phyloP scores from a whole-genome alignment of 2,329 filamentous ascomycete species.

The Colletotrichum coccodes region DNA sequence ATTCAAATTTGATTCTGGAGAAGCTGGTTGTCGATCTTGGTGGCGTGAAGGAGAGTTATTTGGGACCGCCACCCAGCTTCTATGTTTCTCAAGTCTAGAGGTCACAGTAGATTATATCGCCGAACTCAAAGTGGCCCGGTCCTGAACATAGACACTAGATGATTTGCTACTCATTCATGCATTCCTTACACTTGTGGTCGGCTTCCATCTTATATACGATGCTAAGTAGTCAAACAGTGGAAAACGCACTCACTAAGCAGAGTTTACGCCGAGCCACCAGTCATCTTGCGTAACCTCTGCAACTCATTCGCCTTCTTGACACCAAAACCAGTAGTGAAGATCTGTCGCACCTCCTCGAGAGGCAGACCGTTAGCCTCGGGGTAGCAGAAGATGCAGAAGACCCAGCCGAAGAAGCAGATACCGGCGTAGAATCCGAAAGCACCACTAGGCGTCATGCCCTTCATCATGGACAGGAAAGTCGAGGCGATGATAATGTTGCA shows the following conservation, averaged over 20 bases:
- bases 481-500: slow-evolving; percentile 60
- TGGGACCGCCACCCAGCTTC: slow-evolving; percentile 45
- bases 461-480: slow-evolving; percentile 61
- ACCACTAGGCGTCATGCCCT: slow-evolving; percentile 58
- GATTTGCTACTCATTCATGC: background rate
- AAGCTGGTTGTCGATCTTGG: slow-evolving; percentile 48
- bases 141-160: no score
- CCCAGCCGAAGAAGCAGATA: slow-evolving; percentile 58
- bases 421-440: slow-evolving; percentile 63
- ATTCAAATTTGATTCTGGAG: slow-evolving; percentile 48
- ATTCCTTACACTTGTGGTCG: background rate
- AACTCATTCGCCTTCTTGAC: slow-evolving; percentile 52
- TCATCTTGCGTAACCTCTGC: slow-evolving; percentile 44
- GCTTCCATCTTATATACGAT: background rate
- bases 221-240: background rate
- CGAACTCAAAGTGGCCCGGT: background rate
- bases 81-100: background rate
- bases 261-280: background rate
- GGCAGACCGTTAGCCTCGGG: slow-evolving; percentile 66
- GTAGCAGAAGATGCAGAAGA: slow-evolving; percentile 60
- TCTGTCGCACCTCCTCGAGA: slow-evolving; percentile 62
- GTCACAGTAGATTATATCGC: no score
- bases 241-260: background rate
- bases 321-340: slow-evolving; percentile 60
- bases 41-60: slow-evolving; percentile 45